These are phyloP conservation scores for Pseudogymnoascus destructans DNA, from an alignment of 2,329 filamentous ascomycete genomes.

Conservation along the genomic window DNA sequence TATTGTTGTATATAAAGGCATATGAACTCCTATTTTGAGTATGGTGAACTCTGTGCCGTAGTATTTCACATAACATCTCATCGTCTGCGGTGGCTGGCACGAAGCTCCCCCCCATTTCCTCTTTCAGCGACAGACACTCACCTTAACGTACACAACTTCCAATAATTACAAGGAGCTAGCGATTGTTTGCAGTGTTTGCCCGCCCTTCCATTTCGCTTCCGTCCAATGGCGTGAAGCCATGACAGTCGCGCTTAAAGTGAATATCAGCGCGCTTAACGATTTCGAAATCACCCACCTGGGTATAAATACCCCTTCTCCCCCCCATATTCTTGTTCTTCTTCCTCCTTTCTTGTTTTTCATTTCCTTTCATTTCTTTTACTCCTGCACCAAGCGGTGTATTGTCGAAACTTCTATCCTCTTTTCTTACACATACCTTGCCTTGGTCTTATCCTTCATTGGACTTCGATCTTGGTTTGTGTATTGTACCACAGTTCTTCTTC, in stretches of 20 bases:
- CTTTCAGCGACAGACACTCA: neutral
- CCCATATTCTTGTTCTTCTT: neutral
- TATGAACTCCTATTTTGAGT: neutral
- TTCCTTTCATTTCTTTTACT: neutral
- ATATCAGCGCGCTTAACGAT: neutral
- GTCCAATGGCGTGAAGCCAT: neutral
- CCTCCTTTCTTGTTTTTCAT: neutral
- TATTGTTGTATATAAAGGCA: neutral
- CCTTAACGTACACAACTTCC: neutral
- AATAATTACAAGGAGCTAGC: neutral
- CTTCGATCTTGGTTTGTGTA: neutral
- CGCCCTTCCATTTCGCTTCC: neutral
- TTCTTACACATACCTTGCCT: neutral
- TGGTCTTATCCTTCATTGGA: neutral
- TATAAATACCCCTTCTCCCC: neutral
- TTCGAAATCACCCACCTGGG: neutral
- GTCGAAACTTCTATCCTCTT: neutral
- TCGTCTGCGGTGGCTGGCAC: neutral
- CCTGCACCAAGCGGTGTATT: neutral
- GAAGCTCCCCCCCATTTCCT: neutral
- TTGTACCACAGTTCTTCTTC: neutral
- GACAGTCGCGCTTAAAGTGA: conserved; percentile 1
- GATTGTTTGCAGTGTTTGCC: conserved; percentile 1
- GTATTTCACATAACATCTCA: neutral
- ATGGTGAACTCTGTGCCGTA: neutral